Evolutionary conservation across 129 eudicot genomes (phyloP).

Genomic region (Pittosporum tobira): DNA sequence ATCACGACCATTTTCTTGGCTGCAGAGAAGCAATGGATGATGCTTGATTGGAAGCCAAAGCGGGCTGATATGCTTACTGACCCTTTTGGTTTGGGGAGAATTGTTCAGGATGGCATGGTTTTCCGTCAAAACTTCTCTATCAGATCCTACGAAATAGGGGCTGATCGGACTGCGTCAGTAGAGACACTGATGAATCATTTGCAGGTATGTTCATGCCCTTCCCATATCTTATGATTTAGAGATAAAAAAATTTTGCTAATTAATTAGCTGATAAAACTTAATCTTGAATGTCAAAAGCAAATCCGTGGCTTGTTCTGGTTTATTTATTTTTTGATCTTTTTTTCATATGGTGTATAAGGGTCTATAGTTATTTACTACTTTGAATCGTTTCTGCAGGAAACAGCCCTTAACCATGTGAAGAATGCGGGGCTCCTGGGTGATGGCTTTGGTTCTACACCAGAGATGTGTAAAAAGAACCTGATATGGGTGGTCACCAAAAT

Average conservation of each 20-base stretch:
- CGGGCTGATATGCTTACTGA: conserved; percentile 66
- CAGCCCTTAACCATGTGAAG: conserved; percentile 96
- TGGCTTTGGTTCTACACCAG: conserved; percentile 96
- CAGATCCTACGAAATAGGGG: conserved; percentile 86
- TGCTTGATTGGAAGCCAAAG: conserved; percentile 93
- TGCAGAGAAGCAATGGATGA: conserved; percentile 99
- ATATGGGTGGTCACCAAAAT: conserved; percentile 91
- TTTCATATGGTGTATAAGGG: neutral
- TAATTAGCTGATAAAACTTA: too few species aligned
- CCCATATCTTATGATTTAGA: neutral
- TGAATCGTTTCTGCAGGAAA: conserved; percentile 50
- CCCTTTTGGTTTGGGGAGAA: conserved; percentile 76
- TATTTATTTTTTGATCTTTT: too few species aligned
- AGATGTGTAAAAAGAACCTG: conserved; percentile 74
- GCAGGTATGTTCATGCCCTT: conserved; percentile 40
- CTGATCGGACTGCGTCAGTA: conserved; percentile 85
- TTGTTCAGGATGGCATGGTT: conserved; percentile 72
- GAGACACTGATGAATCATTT: conserved; percentile 93
- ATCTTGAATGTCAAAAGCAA: neutral
- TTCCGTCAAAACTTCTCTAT: conserved; percentile 82
- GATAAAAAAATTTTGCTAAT: neutral
- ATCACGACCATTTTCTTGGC: conserved; percentile 88
- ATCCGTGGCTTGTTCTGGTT: neutral
- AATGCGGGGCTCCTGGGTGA: conserved; percentile 64
- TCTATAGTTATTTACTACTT: neutral